Percentiles rank a stretch among this genome's conserved stretches.
These are phyloP conservation scores for Phytophthora cactorum DNA, from an alignment of 352 stramenopile species.

Conservation along the genomic window DNA sequence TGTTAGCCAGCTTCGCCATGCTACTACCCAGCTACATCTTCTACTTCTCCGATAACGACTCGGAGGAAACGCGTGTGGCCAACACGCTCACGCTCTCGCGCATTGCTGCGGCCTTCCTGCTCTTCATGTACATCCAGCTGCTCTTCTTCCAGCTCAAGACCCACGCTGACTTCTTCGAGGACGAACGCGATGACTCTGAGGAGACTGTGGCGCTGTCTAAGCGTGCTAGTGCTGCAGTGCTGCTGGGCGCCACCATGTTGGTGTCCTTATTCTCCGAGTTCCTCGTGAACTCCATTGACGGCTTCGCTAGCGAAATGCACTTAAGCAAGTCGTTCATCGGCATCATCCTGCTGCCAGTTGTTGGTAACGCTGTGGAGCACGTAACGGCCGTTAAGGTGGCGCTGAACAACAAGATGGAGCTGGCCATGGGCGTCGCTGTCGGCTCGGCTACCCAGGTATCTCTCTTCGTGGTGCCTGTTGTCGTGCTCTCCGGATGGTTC, in stretches of 20 bases:
- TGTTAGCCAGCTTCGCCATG: slow-evolving; percentile 93
- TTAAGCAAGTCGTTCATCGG: slow-evolving; percentile 92
- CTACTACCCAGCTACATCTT: slow-evolving; percentile 94
- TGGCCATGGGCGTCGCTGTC: slow-evolving; percentile 98
- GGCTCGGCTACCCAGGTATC: slow-evolving; percentile 97
- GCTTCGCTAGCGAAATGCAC: slow-evolving; percentile 64
- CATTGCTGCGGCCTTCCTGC: slow-evolving; percentile 80
- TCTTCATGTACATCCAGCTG: slow-evolving; percentile 95
- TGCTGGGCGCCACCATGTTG: slow-evolving; percentile 89
- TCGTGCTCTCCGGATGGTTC: slow-evolving; percentile 95
- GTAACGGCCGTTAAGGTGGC: slow-evolving; percentile 97
- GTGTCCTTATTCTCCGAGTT: slow-evolving; percentile 95
- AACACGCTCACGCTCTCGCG: slow-evolving; percentile 83
- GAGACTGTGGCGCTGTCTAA: slow-evolving; percentile 88
- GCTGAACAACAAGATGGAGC: slow-evolving; percentile 98
- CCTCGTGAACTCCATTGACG: slow-evolving; percentile 87
- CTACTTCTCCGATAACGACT: slow-evolving; percentile 82
- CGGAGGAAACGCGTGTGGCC: slow-evolving; percentile 66
- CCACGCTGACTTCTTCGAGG: slow-evolving; percentile 93
- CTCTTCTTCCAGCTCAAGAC: slow-evolving; percentile 97
- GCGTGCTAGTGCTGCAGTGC: slow-evolving; percentile 72
- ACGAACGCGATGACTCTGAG: slow-evolving; percentile 46
- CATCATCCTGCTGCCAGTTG: slow-evolving; percentile 97
- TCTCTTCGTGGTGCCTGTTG: slow-evolving; percentile 96
- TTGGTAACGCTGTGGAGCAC: slow-evolving; percentile 99